phyloP scores from a whole-genome alignment of 345 rosid genomes.

The Excoecaria agallocha region DNA sequence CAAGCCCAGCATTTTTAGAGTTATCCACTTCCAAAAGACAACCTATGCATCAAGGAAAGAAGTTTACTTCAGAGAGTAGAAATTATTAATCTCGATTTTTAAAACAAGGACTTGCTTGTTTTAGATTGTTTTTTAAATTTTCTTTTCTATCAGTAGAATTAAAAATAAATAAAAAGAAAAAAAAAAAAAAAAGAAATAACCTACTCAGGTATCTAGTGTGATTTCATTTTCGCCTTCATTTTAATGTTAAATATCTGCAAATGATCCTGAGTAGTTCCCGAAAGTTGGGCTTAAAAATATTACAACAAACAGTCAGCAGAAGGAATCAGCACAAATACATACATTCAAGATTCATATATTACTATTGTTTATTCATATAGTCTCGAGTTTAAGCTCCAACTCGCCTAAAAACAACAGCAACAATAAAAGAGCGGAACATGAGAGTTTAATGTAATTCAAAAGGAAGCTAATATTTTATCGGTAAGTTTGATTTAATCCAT shows the following conservation, averaged over 20 bases:
- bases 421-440: too few species aligned
- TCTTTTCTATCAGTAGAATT: background rate
- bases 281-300: conserved; percentile 73
- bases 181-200: conserved; percentile 38
- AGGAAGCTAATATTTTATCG: too few species aligned
- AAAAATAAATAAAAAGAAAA: background rate
- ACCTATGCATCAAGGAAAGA: conserved; percentile 44
- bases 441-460: too few species aligned
- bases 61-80: background rate
- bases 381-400: too few species aligned
- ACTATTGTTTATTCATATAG: background rate
- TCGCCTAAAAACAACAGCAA: too few species aligned
- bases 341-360: background rate
- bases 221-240: conserved; percentile 88
- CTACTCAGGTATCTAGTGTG: conserved; percentile 99
- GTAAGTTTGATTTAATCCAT: too few species aligned
- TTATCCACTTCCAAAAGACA: conserved; percentile 98
- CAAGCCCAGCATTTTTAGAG: conserved; percentile 85
- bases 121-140: background rate
- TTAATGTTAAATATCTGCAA: conserved; percentile 97
- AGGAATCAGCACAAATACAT: conserved; percentile 7
- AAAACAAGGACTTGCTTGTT: background rate
- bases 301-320: conserved; percentile 7
- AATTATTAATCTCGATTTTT: background rate
- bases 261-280: conserved; percentile 96